These are phyloP conservation scores for Trametes hirsuta DNA, from an alignment of 1,284 basidiomycete species.

Conservation along the genomic window DNA sequence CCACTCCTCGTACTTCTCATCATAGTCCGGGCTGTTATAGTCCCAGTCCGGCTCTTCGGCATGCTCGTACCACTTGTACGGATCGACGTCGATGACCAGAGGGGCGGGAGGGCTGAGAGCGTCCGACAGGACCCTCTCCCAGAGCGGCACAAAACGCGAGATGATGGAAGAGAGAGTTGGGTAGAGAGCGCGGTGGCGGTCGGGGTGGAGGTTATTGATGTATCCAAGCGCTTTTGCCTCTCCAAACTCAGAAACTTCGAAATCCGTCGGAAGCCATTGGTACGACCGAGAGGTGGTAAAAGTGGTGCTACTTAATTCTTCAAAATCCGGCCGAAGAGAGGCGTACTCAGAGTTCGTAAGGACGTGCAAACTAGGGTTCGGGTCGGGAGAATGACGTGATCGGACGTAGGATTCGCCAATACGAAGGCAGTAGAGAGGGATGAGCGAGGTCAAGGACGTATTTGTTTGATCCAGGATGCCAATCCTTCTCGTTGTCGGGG, in stretches of 20 bases:
- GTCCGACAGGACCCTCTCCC: conserved; percentile 35
- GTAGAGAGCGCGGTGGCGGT: conserved; percentile 33
- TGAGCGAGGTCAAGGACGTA: conserved; percentile 27
- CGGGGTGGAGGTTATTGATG: conserved; percentile 16
- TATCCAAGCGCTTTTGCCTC: conserved; percentile 1
- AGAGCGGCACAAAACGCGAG: conserved; percentile 38
- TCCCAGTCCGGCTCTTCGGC: neutral
- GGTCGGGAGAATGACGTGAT: neutral
- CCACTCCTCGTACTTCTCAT: conserved; percentile 9
- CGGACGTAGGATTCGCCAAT: conserved; percentile 16
- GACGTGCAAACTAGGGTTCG: neutral
- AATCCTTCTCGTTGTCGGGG: conserved; percentile 22
- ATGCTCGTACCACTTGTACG: conserved; percentile 1
- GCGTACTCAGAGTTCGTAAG: neutral
- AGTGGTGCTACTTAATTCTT: neutral
- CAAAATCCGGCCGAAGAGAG: neutral
- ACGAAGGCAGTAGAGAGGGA: conserved; percentile 10
- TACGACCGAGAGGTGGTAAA: neutral
- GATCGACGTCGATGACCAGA: conserved; percentile 4
- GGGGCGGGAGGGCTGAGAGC: neutral
- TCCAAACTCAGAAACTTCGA: conserved; percentile 7
- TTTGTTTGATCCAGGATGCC: conserved; percentile 27
- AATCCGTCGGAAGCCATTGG: conserved; percentile 26
- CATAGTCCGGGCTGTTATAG: neutral
- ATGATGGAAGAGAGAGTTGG: conserved; percentile 37